phyloP scores from a whole-genome alignment of 148 eudicot species.

The Rhododendron mucronatum region DNA sequence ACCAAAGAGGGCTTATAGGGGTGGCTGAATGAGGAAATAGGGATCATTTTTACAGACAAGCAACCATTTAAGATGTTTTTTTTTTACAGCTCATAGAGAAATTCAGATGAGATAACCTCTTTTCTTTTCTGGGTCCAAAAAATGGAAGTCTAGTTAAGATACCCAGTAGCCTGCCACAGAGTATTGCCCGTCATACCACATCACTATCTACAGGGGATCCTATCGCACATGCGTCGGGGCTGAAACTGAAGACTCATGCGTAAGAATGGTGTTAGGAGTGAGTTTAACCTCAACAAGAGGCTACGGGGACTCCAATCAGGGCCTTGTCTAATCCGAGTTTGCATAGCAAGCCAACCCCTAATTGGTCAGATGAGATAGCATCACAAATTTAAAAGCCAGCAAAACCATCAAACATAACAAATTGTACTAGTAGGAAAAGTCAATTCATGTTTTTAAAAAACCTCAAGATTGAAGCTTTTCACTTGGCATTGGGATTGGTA shows the following conservation, averaged over 20 bases:
- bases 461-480: not conserved
- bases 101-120: not conserved
- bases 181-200: not conserved
- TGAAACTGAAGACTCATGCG: not conserved
- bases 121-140: not conserved
- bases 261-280: not conserved
- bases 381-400: not conserved
- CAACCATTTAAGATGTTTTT: not conserved
- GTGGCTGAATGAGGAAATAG: not conserved
- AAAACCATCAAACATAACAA: not conserved
- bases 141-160: not conserved
- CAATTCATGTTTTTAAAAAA: not conserved
- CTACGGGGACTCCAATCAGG: not conserved
- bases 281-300: not conserved
- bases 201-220: not conserved
- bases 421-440: not conserved
- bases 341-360: not conserved
- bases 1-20: not conserved
- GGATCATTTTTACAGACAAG: not conserved
- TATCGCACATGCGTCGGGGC: not conserved
- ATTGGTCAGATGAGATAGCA: not conserved
- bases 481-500: not conserved
- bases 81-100: not conserved
- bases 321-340: not conserved
- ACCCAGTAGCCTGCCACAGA: not conserved